Evolutionary conservation across 2,329 filamentous ascomycete genomes (phyloP), one percentile per base, ranked within the genome.

Genomic region (Pestalotiopsis sp.): DNA sequence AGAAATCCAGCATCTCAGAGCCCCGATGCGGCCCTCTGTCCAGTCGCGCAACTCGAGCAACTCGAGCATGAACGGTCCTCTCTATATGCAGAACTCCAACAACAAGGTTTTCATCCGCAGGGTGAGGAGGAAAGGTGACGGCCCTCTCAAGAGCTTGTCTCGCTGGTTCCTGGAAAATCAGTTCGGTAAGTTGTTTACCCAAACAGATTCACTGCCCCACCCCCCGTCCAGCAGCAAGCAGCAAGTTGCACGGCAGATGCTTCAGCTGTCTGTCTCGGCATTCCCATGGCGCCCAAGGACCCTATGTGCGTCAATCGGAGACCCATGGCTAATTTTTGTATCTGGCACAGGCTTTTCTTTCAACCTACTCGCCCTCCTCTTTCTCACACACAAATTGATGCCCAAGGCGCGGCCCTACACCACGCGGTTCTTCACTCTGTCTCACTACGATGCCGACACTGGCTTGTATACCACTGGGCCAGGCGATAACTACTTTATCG

Each of bases 391-490:
- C 83, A 83, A 91, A 75, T 91, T 92, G 77, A 94, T 97, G 78
- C 94, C 95, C 65, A 91, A 91, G 75, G 90, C 94, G 63, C 90
- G 93, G 72, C 84, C 87, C 66, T 90, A 92, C 76, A 97, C 94
- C n/a, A 86, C 87, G 76, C 96, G 95, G 74, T 97, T 97, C 85
- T 94, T 97, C 82, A 88, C 90, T 68, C 87, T 98, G 69, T 95
- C 93, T 68, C 96, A 98, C 83, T 91, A 91, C 80, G 93, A 95
- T 78, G 82, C 89, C 0, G 77, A 83, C 7, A 89, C 90, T 1
- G 90, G 89, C 59, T 82, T 87, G 70, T 98, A 97, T 80, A 89
- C 88, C 61, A 88, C 92, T 73, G 95, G 96, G 70, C 87, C 86
- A 78, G 91, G 97, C 76, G 96, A 99, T 81, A 83, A 89, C 71